A percentile compares a stretch with the other conserved stretches of the same genome.
Conservation (phyloP, 148 eudicot genomes). For the Rhododendron henanense region DNA sequence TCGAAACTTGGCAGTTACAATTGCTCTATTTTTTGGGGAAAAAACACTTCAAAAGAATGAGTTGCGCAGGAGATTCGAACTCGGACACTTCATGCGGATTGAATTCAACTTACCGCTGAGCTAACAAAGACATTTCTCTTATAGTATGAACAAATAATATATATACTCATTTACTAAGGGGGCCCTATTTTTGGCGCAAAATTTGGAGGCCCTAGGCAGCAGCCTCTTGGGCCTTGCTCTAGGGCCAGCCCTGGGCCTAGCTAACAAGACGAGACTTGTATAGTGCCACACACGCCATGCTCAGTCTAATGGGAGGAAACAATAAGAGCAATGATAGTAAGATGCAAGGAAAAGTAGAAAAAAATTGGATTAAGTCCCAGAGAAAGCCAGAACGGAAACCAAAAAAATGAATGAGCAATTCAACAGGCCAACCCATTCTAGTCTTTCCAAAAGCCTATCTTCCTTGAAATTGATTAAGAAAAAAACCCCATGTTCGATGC, state of each 20-base stretch:
- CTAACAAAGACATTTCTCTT: too few relatives aligned
- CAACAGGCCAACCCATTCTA: background rate
- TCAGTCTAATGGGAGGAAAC: background rate
- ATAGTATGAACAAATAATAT: too few relatives aligned
- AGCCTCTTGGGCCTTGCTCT: too few relatives aligned
- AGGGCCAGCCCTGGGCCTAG: background rate
- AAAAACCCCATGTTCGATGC: background rate
- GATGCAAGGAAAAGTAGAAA: background rate
- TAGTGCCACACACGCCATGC: background rate
- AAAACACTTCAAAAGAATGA: too few relatives aligned
- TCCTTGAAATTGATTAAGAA: slow-evolving; percentile 1
- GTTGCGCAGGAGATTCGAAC: too few relatives aligned
- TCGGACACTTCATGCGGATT: too few relatives aligned
- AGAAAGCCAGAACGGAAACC: background rate
- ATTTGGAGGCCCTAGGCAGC: too few relatives aligned
- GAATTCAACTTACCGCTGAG: too few relatives aligned
- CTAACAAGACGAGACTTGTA: background rate
- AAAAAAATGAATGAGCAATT: background rate
- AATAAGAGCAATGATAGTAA: background rate
- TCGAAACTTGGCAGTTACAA: too few relatives aligned
- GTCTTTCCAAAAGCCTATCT: background rate
- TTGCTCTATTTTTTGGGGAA: too few relatives aligned
- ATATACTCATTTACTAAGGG: too few relatives aligned
- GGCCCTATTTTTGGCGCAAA: too few relatives aligned
- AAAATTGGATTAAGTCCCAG: background rate